Base-by-base conservation (phyloP, 73 alveolate genomes). In the Tetrahymena malaccensis region DNA sequence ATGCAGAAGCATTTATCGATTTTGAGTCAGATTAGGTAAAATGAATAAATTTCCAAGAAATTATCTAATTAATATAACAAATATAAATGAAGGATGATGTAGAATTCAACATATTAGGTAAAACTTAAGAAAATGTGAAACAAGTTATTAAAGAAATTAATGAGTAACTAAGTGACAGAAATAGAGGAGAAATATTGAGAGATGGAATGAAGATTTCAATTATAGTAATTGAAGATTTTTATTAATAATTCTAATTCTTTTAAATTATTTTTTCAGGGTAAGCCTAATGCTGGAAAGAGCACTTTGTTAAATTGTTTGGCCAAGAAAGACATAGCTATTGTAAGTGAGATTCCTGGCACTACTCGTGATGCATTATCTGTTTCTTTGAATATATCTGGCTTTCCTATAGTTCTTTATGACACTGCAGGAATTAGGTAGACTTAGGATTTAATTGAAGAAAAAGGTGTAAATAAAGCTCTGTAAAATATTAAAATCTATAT, bases 1-100 rank as follows among this genome's bases (percentile, higher is more conserved):
- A 96, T 94, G 96, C 96, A 19, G 97, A 96, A 93, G 97, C 97
- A 4, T 96, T 94, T 94, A 96, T 96, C 27, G 97, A 96, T 44
- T 96, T 96, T 94, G 97, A 94, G 37, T 96, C 94, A 34, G 97
- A 96, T 85, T 96, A 96, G 38, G 95, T 96, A 38, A 94, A 85
- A 50, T 96, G 19, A 34, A n/a, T n/a, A 38, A 35, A 27, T 19
- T n/a, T 70, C 4, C 11, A 70, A 70, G 1, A 27, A 2, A n/a
- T 19, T 25, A 25, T 70, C 34, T 4, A 38, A 5, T 58, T 35
- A 40, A 40, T 40, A 6, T 8, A 40, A 40, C 1, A 27, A 12
- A 22, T 11, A 4, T 56, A 93, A 22, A 37, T 17, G 12, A 16
- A 43, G 44, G 44, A 93, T 34, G 85, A 38, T 33, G 84, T 93